Evolutionary conservation across 208 protist genomes (phyloP), one percentile per base, ranked within the genome.

Genomic region (Acanthamoeba triangularis): DNA sequence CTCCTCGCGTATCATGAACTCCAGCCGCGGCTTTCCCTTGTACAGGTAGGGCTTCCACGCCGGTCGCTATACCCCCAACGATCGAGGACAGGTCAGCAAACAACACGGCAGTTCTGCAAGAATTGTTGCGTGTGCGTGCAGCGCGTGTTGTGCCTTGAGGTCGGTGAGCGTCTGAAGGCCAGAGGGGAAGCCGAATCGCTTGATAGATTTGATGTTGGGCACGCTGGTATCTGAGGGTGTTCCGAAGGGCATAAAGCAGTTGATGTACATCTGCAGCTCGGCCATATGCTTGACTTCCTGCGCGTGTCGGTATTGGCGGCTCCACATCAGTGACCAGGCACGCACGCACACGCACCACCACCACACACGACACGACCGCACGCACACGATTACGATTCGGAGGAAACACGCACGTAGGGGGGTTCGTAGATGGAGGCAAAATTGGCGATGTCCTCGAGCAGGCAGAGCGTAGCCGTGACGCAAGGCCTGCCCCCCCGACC

Each of bases 1-100:
- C 74, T 94, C 69, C 30, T 94, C 90, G 47, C 72, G 65, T 23
- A 94, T 84, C 35, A 65, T 63, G 37, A 94, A 85, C n/a, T 94
- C 90, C 67, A 94, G 35, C 6, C 69, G 18, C 47, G 84, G 90
- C 72, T 94, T 94, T 5, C 90, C 90, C 14, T 67, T 78, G 90
- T 94, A 84, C 28, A 94, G 41, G 52, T 94, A 94, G 4, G 90
- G 90, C 52, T 94, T 94, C 90, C 90, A 94, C 20, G 90, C 90
- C n/a, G 90, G 90, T 8, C 90, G 61, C 88, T 90, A 20, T 20
- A 90, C 6, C 23, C 16, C 16, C 61, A 7, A 67, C 52, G 11
- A 80, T 13, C 16, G 16, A 6, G 16, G 69, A 80, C 14, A 28
- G 2, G 35, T 59, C 28, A 90, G 49, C 30, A 44, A 65, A 18